These are phyloP conservation scores for Rhytidiadelphus loreus DNA, from an alignment of 225 moss, liverwort and hornwort species.

Conservation along the genomic window DNA sequence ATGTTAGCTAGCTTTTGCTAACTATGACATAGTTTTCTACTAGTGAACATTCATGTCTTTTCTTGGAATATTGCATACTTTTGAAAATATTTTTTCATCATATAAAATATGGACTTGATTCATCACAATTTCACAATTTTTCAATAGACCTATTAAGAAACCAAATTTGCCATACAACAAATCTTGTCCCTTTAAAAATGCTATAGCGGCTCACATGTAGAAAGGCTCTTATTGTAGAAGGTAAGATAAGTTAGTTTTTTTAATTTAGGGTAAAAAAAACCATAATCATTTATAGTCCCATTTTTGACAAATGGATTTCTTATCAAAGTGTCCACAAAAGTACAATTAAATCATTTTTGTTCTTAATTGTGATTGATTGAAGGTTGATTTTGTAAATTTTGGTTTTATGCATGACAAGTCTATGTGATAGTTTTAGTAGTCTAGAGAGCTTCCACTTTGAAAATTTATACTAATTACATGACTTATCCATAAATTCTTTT, in stretches of 20 bases:
- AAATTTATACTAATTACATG: too few relatives aligned
- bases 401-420: too few relatives aligned
- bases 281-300: accelerated
- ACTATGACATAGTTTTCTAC: too few relatives aligned
- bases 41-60: too few relatives aligned
- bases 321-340: too few relatives aligned
- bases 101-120: neutral
- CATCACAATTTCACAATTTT: neutral
- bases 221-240: neutral
- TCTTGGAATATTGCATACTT: neutral
- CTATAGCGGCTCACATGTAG: too few relatives aligned
- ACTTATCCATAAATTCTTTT: too few relatives aligned
- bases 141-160: neutral
- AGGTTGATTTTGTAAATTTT: too few relatives aligned
- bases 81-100: neutral
- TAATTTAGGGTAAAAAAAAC: neutral
- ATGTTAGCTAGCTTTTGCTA: too few relatives aligned
- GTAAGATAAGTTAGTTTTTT: neutral
- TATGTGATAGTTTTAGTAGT: too few relatives aligned
- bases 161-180: neutral
- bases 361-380: neutral
- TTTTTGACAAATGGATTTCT: neutral
- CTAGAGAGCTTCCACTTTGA: too few relatives aligned
- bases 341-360: neutral
- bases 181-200: neutral